Evolutionary conservation across 768 basidiomycete genomes (phyloP), one percentile per base, ranked within the genome.

Genomic region (Boletellus emodensis): DNA sequence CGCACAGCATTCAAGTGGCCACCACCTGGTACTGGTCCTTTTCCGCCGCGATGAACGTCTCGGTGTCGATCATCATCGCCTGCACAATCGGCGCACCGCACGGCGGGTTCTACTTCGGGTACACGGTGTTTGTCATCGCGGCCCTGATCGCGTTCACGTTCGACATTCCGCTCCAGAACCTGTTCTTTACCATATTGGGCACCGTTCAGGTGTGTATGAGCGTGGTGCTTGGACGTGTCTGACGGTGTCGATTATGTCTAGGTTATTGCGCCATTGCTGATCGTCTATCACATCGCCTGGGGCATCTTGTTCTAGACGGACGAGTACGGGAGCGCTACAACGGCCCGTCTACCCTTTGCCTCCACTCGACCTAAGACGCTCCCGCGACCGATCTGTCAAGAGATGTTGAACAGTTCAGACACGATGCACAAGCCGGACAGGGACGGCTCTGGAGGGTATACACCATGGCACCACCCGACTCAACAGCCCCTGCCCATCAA

Each of bases 381-480:
- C 14, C 12, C n/a, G n/a, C n/a, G n/a, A n/a, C n/a, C n/a, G n/a
- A n/a, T n/a, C n/a, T n/a, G n/a, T n/a, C n/a, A n/a, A n/a, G n/a
- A n/a, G n/a, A n/a, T n/a, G n/a, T n/a, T n/a, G n/a, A n/a, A n/a
- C n/a, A n/a, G n/a, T n/a, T n/a, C n/a, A n/a, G n/a, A n/a, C n/a
- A n/a, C n/a, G n/a, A n/a, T n/a, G n/a, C n/a, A n/a, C n/a, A n/a
- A n/a, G n/a, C n/a, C n/a, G n/a, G n/a, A n/a, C n/a, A n/a, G n/a
- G n/a, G n/a, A n/a, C 40, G 63, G 43, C 15, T n/a, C n/a, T n/a
- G n/a, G n/a, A n/a, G 38, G 2, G 20, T 68, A 66, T 47, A 40
- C 56, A 3, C 66, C 57, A 2, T 70, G 65, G 63, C 55, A 61
- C 8, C 63, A 59, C 34, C 63, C 59, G 4, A 67, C 61, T 14